A percentile compares a stretch with the other conserved stretches of the same genome.
Conservation (phyloP, 2,329 filamentous ascomycete species). For the Epichloe uncinata region DNA sequence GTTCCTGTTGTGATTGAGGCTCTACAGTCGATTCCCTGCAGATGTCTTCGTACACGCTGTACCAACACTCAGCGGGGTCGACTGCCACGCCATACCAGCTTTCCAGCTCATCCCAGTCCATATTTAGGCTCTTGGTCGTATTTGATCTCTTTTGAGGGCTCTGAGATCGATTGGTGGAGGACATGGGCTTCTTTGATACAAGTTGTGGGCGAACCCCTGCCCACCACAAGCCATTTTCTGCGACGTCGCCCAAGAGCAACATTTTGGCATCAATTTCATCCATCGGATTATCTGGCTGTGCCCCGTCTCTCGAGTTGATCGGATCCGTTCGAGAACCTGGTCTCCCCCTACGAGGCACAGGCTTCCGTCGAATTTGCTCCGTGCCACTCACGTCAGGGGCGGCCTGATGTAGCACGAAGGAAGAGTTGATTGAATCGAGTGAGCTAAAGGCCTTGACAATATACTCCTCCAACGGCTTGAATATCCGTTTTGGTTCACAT, state of each 20-base stretch:
- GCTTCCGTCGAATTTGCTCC: slow-evolving; percentile 17
- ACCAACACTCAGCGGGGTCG: slow-evolving; percentile 56
- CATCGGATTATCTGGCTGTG: slow-evolving; percentile 10
- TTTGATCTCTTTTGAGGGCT: slow-evolving; percentile 1
- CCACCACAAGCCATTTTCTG: slow-evolving; percentile 77
- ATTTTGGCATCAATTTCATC: slow-evolving; percentile 60
- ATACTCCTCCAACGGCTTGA: slow-evolving; percentile 67
- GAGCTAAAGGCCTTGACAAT: slow-evolving; percentile 55
- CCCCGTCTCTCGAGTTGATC: slow-evolving; percentile 6
- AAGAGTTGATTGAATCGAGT: slow-evolving; percentile 60
- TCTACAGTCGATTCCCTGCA: slow-evolving; percentile 16
- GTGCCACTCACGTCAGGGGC: slow-evolving; percentile 11
- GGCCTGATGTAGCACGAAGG: slow-evolving; percentile 47
- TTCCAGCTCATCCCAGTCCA: slow-evolving; percentile 60
- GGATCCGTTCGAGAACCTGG: background rate
- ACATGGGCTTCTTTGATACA: background rate
- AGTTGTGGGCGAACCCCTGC: slow-evolving; percentile 35
- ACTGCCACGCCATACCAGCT: slow-evolving; percentile 64
- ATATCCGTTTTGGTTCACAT: slow-evolving; percentile 45
- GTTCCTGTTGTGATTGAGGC: slow-evolving; percentile 20
- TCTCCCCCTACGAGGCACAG: slow-evolving; percentile 8
- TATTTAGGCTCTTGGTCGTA: slow-evolving; percentile 34
- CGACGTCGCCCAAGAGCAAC: slow-evolving; percentile 59
- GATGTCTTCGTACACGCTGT: slow-evolving; percentile 42
- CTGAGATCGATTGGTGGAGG: background rate